phyloP scores from a whole-genome alignment of 2,329 filamentous ascomycete species.

The Aureobasidium musti region DNA sequence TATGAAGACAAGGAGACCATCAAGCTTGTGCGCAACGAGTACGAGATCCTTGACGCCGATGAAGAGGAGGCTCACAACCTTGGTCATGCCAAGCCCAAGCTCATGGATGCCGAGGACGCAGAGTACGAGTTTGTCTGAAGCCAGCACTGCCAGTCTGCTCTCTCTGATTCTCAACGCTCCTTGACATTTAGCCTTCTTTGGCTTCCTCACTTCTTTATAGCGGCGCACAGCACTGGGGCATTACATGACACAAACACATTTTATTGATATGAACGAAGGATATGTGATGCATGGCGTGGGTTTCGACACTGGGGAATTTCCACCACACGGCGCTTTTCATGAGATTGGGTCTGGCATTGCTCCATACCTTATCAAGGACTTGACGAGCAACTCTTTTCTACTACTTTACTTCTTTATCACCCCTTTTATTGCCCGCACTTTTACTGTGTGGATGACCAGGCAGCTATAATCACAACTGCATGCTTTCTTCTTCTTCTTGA shows the following conservation, averaged over 20 bases:
- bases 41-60: constrained; percentile 54
- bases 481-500: not conserved
- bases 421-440: not conserved
- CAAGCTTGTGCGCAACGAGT: constrained; percentile 62
- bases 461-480: constrained; percentile 7
- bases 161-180: not conserved
- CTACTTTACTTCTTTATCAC: not conserved
- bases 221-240: not conserved
- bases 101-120: constrained; percentile 39
- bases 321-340: constrained; percentile 22
- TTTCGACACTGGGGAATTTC: not conserved
- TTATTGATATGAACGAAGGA: constrained; percentile 8
- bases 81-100: constrained; percentile 39
- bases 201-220: not conserved
- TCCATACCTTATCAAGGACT: constrained; percentile 28
- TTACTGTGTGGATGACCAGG: constrained; percentile 4
- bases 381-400: constrained; percentile 6
- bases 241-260: constrained; percentile 8
- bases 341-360: constrained; percentile 17
- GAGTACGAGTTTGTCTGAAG: constrained; percentile 41
- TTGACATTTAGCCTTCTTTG: not conserved
- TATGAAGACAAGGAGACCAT: constrained; percentile 63
- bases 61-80: constrained; percentile 45
- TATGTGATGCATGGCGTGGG: constrained; percentile 9
- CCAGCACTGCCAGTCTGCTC: not conserved